Conservation (phyloP, 352 stramenopile genomes). For the Pythium dissotocum region DNA sequence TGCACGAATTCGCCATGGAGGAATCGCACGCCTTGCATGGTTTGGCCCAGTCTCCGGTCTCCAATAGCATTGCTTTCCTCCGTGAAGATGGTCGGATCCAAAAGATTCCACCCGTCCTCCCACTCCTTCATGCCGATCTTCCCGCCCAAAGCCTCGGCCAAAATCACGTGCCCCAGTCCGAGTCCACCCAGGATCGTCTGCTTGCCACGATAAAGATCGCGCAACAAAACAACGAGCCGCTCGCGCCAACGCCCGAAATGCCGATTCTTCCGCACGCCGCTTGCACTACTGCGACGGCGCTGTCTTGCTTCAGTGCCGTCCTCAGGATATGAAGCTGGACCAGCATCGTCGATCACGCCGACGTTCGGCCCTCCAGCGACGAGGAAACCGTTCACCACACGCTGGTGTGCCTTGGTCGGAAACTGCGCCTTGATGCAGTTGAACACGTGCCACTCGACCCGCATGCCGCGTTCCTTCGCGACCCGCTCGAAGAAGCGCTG, state of each 20-base stretch:
- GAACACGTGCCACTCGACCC: slow-evolving; percentile 40
- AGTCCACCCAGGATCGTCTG: slow-evolving; percentile 27
- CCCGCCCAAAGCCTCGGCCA: slow-evolving; percentile 27
- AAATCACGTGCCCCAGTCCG: slow-evolving; percentile 37
- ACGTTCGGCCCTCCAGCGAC: slow-evolving; percentile 37
- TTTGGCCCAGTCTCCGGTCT: slow-evolving; percentile 3
- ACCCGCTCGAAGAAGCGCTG: slow-evolving; percentile 38
- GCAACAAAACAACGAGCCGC: slow-evolving; percentile 29
- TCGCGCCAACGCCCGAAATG: slow-evolving; percentile 23
- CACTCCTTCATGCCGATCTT: slow-evolving; percentile 27
- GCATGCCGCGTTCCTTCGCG: slow-evolving; percentile 24
- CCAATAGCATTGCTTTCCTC: not conserved
- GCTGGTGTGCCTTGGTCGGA: slow-evolving; percentile 32
- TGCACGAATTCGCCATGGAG: slow-evolving; percentile 29
- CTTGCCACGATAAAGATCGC: slow-evolving; percentile 30
- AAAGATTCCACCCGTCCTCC: slow-evolving; percentile 29
- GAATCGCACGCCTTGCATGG: slow-evolving; percentile 22
- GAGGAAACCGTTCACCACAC: slow-evolving; percentile 33
- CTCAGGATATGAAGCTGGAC: not conserved
- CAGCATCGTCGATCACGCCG: not conserved
- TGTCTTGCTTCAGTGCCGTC: slow-evolving; percentile 1
- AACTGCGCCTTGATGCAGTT: slow-evolving; percentile 43
- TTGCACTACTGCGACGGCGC: not conserved
- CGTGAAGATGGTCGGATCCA: slow-evolving; percentile 23
- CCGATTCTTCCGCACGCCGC: slow-evolving; percentile 24